These are phyloP conservation scores for Beta lomatogona DNA, from an alignment of 179 eudicot species.

Conservation along the genomic window DNA sequence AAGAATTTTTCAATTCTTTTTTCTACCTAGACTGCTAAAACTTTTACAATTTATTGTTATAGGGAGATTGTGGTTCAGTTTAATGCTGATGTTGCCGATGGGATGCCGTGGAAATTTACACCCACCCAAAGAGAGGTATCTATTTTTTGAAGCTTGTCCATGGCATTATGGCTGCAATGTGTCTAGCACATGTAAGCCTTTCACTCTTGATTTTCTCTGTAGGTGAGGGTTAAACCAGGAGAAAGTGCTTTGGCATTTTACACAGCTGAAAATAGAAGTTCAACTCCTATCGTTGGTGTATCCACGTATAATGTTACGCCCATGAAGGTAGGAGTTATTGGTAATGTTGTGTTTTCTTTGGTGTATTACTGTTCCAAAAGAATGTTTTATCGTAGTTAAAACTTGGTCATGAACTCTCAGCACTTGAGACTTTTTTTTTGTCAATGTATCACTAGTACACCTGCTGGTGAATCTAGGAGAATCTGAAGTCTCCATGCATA, in stretches of 20 bases:
- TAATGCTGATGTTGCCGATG: slow-evolving; percentile 97
- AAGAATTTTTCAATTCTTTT: background rate
- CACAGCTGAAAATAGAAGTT: slow-evolving; percentile 92
- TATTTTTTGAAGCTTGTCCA: slow-evolving; percentile 6
- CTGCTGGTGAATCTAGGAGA: background rate
- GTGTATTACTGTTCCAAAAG: background rate
- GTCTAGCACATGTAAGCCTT: slow-evolving; percentile 4
- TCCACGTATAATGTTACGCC: slow-evolving; percentile 98
- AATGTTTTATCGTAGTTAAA: no score
- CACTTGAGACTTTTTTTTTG: background rate
- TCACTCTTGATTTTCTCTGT: slow-evolving; percentile 12
- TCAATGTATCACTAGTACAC: background rate
- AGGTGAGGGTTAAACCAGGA: slow-evolving; percentile 97
- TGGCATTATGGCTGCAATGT: background rate
- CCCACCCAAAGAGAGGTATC: slow-evolving; percentile 94
- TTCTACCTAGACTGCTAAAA: background rate
- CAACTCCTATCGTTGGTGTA: slow-evolving; percentile 80
- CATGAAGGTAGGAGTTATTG: slow-evolving; percentile 71
- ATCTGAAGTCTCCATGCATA: background rate
- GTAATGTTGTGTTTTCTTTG: background rate
- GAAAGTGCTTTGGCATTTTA: slow-evolving; percentile 99
- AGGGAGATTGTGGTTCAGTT: slow-evolving; percentile 93
- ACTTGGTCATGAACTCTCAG: background rate
- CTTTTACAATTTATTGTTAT: slow-evolving; percentile 8
- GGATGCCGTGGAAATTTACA: slow-evolving; percentile 94